Evolutionary conservation across 2,329 filamentous ascomycete species (phyloP).

Genomic region (Ramichloridium luteum): DNA sequence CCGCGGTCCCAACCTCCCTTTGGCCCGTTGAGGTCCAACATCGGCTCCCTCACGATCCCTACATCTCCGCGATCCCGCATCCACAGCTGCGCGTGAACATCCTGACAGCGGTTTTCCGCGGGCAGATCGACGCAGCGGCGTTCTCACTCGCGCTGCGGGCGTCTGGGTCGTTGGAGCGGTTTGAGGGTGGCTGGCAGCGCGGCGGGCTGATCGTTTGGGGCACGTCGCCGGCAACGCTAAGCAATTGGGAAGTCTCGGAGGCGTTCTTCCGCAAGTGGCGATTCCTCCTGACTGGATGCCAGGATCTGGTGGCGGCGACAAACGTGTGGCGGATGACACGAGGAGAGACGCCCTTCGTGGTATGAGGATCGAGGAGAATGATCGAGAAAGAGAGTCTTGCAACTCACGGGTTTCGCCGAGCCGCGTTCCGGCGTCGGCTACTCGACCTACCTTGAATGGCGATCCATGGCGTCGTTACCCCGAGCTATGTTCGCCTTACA

Average conservation of each 20-base stretch:
- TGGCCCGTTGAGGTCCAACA: conserved; percentile 18
- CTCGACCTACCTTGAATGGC: too few species aligned
- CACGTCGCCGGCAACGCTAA: conserved; percentile 27
- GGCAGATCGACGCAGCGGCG: conserved; percentile 15
- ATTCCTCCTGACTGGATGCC: conserved; percentile 30
- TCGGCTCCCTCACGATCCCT: conserved; percentile 19
- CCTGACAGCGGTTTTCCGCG: conserved; percentile 15
- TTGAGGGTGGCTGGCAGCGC: conserved; percentile 15
- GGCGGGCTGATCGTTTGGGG: conserved; percentile 28
- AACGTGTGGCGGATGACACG: conserved; percentile 29
- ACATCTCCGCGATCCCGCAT: conserved; percentile 21
- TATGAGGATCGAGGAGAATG: too few species aligned
- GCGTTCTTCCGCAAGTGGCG: conserved; percentile 29
- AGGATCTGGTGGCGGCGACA: conserved; percentile 27
- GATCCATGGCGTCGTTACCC: too few species aligned
- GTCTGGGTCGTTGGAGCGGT: conserved; percentile 17
- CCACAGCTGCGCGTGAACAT: conserved; percentile 20
- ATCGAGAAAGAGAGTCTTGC: too few species aligned
- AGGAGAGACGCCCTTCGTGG: conserved; percentile 21
- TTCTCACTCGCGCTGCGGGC: conserved; percentile 14
- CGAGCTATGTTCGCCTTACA: too few species aligned
- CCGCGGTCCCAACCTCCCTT: conserved; percentile 13
- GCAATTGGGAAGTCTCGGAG: conserved; percentile 33
- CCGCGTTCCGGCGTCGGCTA: too few species aligned
- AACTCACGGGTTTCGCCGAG: too few species aligned